A percentile compares a stretch with the other conserved stretches of the same genome.
phyloP scores from a whole-genome alignment of 148 eudicot genomes.

The Fagopyrum esculentum region DNA sequence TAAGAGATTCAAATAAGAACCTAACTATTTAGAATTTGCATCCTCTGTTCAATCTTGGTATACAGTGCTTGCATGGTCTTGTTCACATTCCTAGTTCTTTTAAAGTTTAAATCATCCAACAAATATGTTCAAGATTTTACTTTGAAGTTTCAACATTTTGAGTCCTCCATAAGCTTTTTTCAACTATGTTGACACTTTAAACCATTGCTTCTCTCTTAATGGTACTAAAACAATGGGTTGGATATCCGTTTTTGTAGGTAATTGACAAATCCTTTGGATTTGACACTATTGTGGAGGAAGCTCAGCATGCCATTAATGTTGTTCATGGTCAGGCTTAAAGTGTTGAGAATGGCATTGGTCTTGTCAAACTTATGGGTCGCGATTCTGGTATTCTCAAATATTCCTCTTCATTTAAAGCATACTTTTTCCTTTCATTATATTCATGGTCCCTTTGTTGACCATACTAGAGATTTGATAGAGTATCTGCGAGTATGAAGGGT shows the following conservation, averaged over 20 bases:
- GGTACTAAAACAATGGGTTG: not conserved
- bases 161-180: too few relatives aligned
- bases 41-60: too few relatives aligned
- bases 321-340: not conserved
- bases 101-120: too few relatives aligned
- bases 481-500: not conserved
- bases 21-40: too few relatives aligned
- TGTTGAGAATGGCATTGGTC: not conserved
- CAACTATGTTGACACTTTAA: too few relatives aligned
- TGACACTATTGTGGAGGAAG: slow-evolving; percentile 89
- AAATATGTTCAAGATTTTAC: too few relatives aligned
- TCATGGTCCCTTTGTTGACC: too few relatives aligned
- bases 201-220: not conserved
- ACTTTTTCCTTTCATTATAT: too few relatives aligned
- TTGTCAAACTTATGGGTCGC: not conserved
- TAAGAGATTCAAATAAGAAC: too few relatives aligned
- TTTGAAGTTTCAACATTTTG: too few relatives aligned
- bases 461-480: not conserved
- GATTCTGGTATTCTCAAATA: not conserved
- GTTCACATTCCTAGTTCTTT: too few relatives aligned
- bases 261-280: slow-evolving; percentile 91
- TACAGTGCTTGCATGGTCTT: too few relatives aligned
- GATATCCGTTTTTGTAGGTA: slow-evolving; percentile 26
- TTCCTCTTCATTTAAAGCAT: not conserved
- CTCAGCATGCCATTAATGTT: slow-evolving; percentile 36